Base-by-base conservation (phyloP, 2,329 filamentous ascomycete genomes). In the Sordariomycetes sp. region DNA sequence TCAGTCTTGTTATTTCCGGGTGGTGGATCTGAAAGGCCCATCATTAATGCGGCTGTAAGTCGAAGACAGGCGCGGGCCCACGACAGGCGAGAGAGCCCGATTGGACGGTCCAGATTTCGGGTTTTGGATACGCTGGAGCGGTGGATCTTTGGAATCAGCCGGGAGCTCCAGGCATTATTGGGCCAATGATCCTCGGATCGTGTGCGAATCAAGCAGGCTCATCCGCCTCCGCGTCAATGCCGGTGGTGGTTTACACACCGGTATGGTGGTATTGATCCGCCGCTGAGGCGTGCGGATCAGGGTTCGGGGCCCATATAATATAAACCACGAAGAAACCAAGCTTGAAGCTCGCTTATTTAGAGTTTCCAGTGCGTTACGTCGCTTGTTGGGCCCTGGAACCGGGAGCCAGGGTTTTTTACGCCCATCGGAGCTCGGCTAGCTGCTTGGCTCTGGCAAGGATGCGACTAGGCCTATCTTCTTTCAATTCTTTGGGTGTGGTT, bases 331-430 rank as follows among this genome's bases (percentile, higher is more conserved):
- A 32, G 28, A 32, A 43, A 43, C 37, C 18, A 43, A 4, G 37
- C 12, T 4, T 25, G 35, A 4, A n/a, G 37, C 24, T 55, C 35
- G 54, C 32, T 22, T 18, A 37, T 20, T 54, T 54, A 54, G 53
- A 46, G 54, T 55, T 55, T 55, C 54, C 22, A 20, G 43, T 55
- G 37, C 54, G 54, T 40, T 43, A 55, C 54, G 37, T 28, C 35
- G 54, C 25, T 46, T 55, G 54, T 55, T 35, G 40, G 54, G 28
- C 43, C 54, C 37, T 43, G 20, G 28, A 32, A 32, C 28, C 28
- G 28, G 28, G 28, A 32, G 28, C 28, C 28, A 4, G 28, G 28
- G 28, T 32, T 32, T 32, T 32, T 32, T 32, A 32, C 28, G 28
- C 8, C 28, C 8, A 4, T 32, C 4, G 28, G 28, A 8, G 28